A percentile compares a stretch with the other conserved stretches of the same genome.
Conservation (phyloP, 2,329 filamentous ascomycete genomes). For the Fusarium pseudograminearum region DNA sequence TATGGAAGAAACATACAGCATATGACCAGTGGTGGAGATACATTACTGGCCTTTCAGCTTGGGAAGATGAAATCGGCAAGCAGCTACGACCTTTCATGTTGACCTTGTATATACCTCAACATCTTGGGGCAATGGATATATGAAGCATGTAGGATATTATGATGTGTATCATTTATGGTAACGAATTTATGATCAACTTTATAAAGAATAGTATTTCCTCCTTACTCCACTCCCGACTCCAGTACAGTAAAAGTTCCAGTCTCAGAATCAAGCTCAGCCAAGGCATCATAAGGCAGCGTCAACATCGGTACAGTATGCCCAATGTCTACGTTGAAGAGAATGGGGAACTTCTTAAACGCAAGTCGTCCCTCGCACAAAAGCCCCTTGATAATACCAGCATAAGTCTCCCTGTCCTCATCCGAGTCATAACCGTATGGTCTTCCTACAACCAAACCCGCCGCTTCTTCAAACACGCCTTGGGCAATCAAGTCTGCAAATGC, state of each 20-base stretch:
- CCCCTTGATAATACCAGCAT: constrained; percentile 49
- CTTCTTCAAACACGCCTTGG: constrained; percentile 57
- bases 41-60: neutral
- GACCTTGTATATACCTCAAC: neutral
- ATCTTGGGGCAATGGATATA: neutral
- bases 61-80: neutral
- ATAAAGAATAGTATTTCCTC: rapidly evolving
- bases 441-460: constrained; percentile 57
- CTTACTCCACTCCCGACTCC: constrained; percentile 40
- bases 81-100: no score
- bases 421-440: constrained; percentile 57
- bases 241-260: constrained; percentile 52
- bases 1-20: neutral
- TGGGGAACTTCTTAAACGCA: constrained; percentile 52
- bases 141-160: neutral
- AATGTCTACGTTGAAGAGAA: constrained; percentile 58
- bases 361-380: constrained; percentile 53
- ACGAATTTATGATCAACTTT: neutral
- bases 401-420: constrained; percentile 45
- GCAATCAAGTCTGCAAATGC: constrained; percentile 57
- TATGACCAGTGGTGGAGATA: neutral
- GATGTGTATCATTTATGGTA: no score
- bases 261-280: constrained; percentile 55
- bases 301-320: constrained; percentile 59
- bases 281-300: constrained; percentile 55